phyloP scores from a whole-genome alignment of 2,329 filamentous ascomycete genomes.

The Ceratocystiopsis sp. region DNA sequence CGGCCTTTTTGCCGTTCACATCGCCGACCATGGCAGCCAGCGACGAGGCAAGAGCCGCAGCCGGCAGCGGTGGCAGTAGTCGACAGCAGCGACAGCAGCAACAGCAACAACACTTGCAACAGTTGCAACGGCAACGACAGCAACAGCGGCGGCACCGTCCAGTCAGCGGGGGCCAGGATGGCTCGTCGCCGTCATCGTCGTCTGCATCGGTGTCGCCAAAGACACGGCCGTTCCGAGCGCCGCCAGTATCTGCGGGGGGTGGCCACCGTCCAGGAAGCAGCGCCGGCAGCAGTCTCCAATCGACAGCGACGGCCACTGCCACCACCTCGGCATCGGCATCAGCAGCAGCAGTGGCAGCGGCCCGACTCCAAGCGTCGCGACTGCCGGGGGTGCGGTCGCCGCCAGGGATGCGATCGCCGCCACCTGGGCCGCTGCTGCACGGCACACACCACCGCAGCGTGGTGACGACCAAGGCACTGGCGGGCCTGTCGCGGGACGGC shows the following conservation, averaged over 20 bases:
- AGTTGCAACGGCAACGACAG: not conserved
- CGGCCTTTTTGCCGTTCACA: constrained; percentile 35
- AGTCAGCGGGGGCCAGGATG: not conserved
- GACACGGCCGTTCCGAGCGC: constrained; percentile 1
- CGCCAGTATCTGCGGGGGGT: too few species aligned
- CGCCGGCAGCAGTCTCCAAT: too few species aligned
- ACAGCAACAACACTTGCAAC: not conserved
- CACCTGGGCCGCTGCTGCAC: too few species aligned
- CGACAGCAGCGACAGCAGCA: constrained; percentile 5
- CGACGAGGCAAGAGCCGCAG: constrained; percentile 5
- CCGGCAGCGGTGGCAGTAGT: not conserved
- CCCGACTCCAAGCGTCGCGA: constrained; percentile 3
- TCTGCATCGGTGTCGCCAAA: not conserved
- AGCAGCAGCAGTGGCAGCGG: constrained; percentile 11
- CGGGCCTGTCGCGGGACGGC: constrained; percentile 24
- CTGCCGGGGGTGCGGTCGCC: constrained; percentile 22
- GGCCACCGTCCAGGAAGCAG: too few species aligned
- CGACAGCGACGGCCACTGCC: too few species aligned
- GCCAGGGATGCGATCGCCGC: constrained; percentile 42
- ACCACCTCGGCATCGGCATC: constrained; percentile 8
- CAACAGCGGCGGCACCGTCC: not conserved
- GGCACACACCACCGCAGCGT: too few species aligned
- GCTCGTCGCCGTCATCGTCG: too few species aligned
- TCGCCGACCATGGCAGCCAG: constrained; percentile 7
- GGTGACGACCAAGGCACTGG: too few species aligned